Conservation (phyloP, 2,329 filamentous ascomycete species). For the Coniella vitis region DNA sequence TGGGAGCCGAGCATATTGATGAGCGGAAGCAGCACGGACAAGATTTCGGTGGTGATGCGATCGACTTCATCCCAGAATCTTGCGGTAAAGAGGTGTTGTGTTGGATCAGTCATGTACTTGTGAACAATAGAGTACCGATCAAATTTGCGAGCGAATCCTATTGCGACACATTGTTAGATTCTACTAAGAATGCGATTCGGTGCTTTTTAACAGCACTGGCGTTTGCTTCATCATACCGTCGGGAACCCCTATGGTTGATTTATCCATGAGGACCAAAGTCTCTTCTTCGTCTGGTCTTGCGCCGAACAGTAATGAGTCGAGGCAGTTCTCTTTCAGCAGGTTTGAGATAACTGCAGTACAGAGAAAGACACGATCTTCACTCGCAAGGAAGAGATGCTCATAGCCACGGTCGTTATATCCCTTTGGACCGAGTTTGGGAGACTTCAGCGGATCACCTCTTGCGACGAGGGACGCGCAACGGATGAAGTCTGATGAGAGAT, state of each 20-base stretch:
- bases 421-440: neutral
- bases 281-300: constrained; percentile 21
- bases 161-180: neutral
- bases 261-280: constrained; percentile 21
- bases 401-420: constrained; percentile 4
- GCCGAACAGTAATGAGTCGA: constrained; percentile 34
- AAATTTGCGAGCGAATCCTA: constrained; percentile 7
- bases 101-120: neutral
- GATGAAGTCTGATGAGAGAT: constrained; percentile 12
- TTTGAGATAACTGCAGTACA: constrained; percentile 30
- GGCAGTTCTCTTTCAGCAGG: constrained; percentile 32
- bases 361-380: constrained; percentile 20
- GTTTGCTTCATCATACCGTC: constrained; percentile 5
- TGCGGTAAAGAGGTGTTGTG: constrained; percentile 19
- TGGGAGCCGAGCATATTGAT: constrained; percentile 23
- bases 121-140: constrained; percentile 18
- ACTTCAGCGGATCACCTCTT: constrained; percentile 7
- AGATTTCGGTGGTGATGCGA: constrained; percentile 11
- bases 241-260: neutral
- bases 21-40: constrained; percentile 29
- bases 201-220: neutral
- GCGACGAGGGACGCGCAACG: constrained; percentile 11
- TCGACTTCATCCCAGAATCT: constrained; percentile 34
- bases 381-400: constrained; percentile 10
- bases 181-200: neutral